Percentiles rank a stretch among this genome's conserved stretches.
phyloP scores from a whole-genome alignment of 257 asterid species.

The Primulina eburnea region DNA sequence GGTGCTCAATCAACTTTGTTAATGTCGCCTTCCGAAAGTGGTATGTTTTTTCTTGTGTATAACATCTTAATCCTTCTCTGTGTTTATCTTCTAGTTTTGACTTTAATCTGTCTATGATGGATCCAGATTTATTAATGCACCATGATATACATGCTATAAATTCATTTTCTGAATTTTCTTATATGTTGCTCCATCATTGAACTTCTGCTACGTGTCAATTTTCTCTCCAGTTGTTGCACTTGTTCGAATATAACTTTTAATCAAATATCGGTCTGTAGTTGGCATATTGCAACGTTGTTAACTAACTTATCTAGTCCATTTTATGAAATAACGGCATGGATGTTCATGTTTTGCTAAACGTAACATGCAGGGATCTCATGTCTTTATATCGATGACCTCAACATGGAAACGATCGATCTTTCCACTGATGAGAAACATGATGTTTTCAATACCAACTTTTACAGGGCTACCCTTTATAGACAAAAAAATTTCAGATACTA shows the following conservation, averaged over 20 bases:
- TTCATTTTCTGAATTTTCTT: neutral
- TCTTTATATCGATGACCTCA: conserved; percentile 32
- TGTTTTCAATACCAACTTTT: conserved; percentile 22
- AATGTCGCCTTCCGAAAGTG: conserved; percentile 33
- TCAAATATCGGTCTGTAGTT: neutral
- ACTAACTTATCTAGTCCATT: neutral
- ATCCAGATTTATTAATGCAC: neutral
- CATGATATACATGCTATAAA: neutral
- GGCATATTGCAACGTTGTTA: neutral
- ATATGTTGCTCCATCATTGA: neutral
- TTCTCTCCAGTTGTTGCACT: neutral
- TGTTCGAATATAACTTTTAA: neutral
- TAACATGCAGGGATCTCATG: conserved; percentile 31
- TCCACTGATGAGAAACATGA: conserved; percentile 38
- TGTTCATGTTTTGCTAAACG: conserved; percentile 13
- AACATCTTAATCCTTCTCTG: neutral
- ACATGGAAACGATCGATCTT: conserved; percentile 60
- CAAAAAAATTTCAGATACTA: conserved; percentile 54
- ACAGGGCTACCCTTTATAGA: conserved; percentile 33
- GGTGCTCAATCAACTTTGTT: conserved; percentile 21
- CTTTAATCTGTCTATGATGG: neutral
- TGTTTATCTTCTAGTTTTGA: conserved; percentile 17
- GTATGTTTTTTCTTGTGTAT: conserved; percentile 27
- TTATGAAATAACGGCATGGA: neutral
- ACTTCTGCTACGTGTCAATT: neutral